Evolutionary conservation across 768 basidiomycete genomes (phyloP), one percentile per base, ranked within the genome.

Genomic region (Lactarius quietus): DNA sequence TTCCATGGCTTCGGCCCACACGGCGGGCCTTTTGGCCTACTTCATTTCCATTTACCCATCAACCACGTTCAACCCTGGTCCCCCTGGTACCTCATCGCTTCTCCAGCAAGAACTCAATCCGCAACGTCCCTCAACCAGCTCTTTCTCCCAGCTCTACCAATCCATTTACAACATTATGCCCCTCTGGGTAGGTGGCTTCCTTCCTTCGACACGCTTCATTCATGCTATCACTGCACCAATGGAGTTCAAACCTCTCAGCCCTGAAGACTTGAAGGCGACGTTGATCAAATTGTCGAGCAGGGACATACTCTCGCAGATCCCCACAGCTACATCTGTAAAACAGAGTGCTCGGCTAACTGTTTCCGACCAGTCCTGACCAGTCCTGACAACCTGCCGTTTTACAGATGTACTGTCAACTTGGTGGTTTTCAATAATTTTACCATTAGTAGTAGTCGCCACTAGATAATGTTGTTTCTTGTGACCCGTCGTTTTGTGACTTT

Each of bases 1-100:
- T 9, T 93, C 90, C 14, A 95, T 96, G 93, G 94, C 95, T 6
- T 90, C 90, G 12, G 95, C 95, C 45, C 94, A 95, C 77, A 85
- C 84, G 39, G 90, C 90, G 61, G 95, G 95, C 68, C 76, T 96
- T 59, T 77, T 92, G 57, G 95, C 95, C 12, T 97, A 97, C 82
- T 82, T 93, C 70, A 83, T 97, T 64, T 93, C 92, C 28, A 83
- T 95, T 72, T 88, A 93, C 77, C 90, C 89, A 6, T 84, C 84
- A 0, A 67, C 75, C 51, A 76, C 80, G 1, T 91, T 90, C 73
- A 69, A 85, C 72, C 87, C 88, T 15, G n/a, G n/a, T n/a, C n/a
- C n/a, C n/a, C n/a, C n/a, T n/a, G 58, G 68, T 7, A 69, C 83
- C 64, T 71, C 75, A 57, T 58, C 73, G 9, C 73, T 76, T 58